Conservation (phyloP, 2,329 filamentous ascomycete genomes). For the Tolypocladium ophioglossoides region DNA sequence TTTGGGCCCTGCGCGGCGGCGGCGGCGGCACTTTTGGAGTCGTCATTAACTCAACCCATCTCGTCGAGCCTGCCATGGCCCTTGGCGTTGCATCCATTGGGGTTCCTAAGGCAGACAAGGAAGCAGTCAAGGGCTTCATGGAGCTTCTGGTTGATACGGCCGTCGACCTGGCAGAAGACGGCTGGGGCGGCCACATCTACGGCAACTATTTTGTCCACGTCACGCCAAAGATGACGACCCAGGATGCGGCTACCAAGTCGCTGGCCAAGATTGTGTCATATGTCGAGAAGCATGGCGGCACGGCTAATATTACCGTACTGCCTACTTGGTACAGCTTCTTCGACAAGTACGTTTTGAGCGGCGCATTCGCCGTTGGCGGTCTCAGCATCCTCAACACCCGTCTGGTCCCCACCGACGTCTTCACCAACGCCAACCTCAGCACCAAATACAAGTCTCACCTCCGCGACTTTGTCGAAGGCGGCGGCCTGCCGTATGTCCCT, state of each 20-base stretch:
- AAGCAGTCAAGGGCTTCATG: slow-evolving; percentile 1
- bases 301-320: slow-evolving; percentile 1
- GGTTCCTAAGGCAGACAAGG: neutral
- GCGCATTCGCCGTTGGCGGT: slow-evolving; percentile 5
- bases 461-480: slow-evolving; percentile 3
- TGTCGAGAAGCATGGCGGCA: slow-evolving; percentile 2
- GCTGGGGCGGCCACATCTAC: slow-evolving; percentile 10
- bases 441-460: slow-evolving; percentile 3
- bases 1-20: slow-evolving; percentile 37
- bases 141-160: slow-evolving; percentile 7
- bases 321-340: slow-evolving; percentile 6
- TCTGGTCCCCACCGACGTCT: slow-evolving; percentile 4
- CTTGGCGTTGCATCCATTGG: slow-evolving; percentile 2
- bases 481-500: slow-evolving; percentile 6
- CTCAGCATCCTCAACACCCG: slow-evolving; percentile 6
- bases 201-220: slow-evolving; percentile 6
- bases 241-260: neutral
- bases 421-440: neutral
- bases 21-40: slow-evolving; percentile 32
- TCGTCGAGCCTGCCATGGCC: slow-evolving; percentile 1
- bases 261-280: slow-evolving; percentile 1
- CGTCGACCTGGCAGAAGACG: slow-evolving; percentile 6
- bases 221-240: slow-evolving; percentile 1
- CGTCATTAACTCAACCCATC: slow-evolving; percentile 25
- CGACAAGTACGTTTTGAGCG: slow-evolving; percentile 4